These are phyloP conservation scores for Scheffersomyces quercinus DNA, from an alignment of 1,139 yeast genomes.

Conservation along the genomic window DNA sequence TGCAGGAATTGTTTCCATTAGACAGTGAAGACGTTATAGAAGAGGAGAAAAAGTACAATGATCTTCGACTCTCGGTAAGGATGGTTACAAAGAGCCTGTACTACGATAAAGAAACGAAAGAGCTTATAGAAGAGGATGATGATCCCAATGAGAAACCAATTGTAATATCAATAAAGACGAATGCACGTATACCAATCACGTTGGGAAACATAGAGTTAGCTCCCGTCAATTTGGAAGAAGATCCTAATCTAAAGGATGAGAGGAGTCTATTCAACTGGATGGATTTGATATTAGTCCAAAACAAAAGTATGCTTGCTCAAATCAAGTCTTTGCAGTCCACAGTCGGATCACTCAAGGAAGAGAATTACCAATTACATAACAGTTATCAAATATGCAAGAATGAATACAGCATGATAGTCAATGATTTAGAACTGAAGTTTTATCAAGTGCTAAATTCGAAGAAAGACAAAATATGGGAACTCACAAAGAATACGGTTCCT, in stretches of 20 bases:
- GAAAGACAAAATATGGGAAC: conserved; percentile 36
- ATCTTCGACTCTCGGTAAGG: conserved; percentile 4
- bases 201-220: conserved; percentile 22
- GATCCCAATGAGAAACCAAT: conserved; percentile 15
- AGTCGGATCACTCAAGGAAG: conserved; percentile 5
- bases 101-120: conserved; percentile 17
- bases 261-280: conserved; percentile 31
- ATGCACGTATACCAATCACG: conserved; percentile 23
- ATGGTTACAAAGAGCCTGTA: conserved; percentile 5
- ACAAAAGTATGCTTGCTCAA: conserved; percentile 2
- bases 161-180: conserved; percentile 23
- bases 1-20: conserved; percentile 7
- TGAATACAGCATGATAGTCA: conserved; percentile 28
- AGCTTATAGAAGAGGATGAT: conserved; percentile 16
- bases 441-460: conserved; percentile 37
- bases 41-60: background rate
- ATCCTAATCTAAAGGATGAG: conserved; percentile 9
- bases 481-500: conserved; percentile 15
- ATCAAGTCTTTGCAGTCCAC: background rate
- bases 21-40: conserved; percentile 5
- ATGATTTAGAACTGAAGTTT: conserved; percentile 39
- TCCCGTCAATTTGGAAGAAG: conserved; percentile 15
- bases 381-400: conserved; percentile 17
- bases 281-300: conserved; percentile 19
- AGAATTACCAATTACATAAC: conserved; percentile 13